Evolutionary conservation across 805 yeast genomes (phyloP), one percentile per base, ranked within the genome.

Genomic region (Saturnispora bothae): DNA sequence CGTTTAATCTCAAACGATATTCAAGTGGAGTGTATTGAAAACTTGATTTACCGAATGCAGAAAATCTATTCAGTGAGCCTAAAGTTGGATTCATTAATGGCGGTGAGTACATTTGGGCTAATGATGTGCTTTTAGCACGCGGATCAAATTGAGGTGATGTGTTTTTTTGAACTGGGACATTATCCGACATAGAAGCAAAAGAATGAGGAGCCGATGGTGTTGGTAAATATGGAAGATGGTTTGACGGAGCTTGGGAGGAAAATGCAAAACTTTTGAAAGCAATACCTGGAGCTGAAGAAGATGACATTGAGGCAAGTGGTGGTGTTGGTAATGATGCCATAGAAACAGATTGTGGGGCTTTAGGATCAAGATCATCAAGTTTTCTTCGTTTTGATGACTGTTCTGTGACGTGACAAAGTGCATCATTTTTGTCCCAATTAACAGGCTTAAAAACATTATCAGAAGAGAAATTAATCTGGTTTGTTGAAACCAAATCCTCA

Each of bases 1-100:
- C 60, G 5, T 68, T 65, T 21, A 76, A 52, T 43, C 76, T 60
- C 35, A 71, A 50, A 50, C 84, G 61, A 44, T 71, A 71, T 34
- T 66, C 70, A 44, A 68, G 75, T 1, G 76, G 67, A 49, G 74
- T 62, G 49, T 76, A 76, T 34, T 68, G 73, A 51, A 73, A 71
- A 3, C 67, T 45, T 4, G 39, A 38, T 33, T 44, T 46, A 19
- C 49, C 41, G 3, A 48, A 40, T 21, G 36, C 32, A 4, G 47
- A 46, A 33, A 53, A 54, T 34, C 38, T 46, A 44, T 57, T 51
- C 17, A 56, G 31, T 4, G 61, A 53, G 2, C 53, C 57, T 18
- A 34, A 30, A 6, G 34, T 33, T 10, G 60, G 61, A 38, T 57
- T 54, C 43, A 50, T 37, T 2, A 45, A 33, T 8, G 61, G 60